Evolutionary conservation across 139 green algal genomes (phyloP), one percentile per base, ranked within the genome.

Genomic region (Chloropicon primus): DNA sequence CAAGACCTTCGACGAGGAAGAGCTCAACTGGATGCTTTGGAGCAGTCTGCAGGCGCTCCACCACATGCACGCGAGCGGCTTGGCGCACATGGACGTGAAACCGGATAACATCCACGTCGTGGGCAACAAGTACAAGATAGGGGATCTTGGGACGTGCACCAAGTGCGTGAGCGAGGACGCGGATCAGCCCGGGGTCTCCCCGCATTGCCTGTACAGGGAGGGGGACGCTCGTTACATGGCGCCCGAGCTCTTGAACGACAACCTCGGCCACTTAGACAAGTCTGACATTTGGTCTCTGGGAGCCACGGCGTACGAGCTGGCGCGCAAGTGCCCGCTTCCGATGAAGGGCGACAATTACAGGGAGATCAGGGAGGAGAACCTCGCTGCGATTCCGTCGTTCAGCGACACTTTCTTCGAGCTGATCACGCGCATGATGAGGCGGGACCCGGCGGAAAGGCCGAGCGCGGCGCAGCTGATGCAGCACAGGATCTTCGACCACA

Each of bases 31-130:
- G 41, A 79, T 89, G 22, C 79, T 84, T 1, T 75, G 78, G 26
- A 85, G 79, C 74, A 74, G 89, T 2, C 86, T 17, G 25, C 72
- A 25, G 3, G 94, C 89, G 21, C 84, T 98, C 24, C 76, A 87
- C 72, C 88, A 93, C 83, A 80, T 96, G 72, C 94, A 98, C 82
- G 74, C 80, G 0, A 76, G 83, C 24, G 89, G 88, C 27, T 84
- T 98, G 24, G 93, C 88, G 0, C 94, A 98, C 85, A 77, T 98
- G 81, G 94, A 98, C 80, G 78, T 98, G 1, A 98, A 98, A 85
- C 94, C 94, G 0, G 92, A 96, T 79, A 98, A 98, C 83, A 94
- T 98, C 28, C 94, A 93, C 77, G 26, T 78, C 24, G 10, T 62
- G 5, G 41, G 41, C 5, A 62, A 62, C 41, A 62, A 17, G 41